Percentiles rank a stretch among this genome's conserved stretches.
Conservation (phyloP, 1,284 basidiomycete genomes). For the Tremellales sp. region DNA sequence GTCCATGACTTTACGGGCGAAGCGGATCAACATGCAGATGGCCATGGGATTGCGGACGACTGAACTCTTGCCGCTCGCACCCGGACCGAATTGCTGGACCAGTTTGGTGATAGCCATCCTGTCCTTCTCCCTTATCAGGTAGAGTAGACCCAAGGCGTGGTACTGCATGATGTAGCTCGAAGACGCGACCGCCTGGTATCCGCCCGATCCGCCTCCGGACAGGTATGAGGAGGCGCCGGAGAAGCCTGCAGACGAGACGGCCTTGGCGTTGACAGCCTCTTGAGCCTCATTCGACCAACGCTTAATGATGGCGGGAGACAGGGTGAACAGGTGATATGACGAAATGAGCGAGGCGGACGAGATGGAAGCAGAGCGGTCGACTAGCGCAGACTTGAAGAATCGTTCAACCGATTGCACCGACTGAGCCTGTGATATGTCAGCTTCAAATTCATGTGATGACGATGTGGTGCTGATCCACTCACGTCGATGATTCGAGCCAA, state of each 20-base stretch:
- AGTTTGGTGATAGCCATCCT: conserved; percentile 99
- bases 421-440: conserved; percentile 41
- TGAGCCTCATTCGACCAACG: conserved; percentile 99
- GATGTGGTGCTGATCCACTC: conserved; percentile 45
- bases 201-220: conserved; percentile 30
- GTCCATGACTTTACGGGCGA: conserved; percentile 95
- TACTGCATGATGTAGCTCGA: conserved; percentile 95
- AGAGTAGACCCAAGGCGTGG: conserved; percentile 90
- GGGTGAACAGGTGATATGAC: conserved; percentile 91
- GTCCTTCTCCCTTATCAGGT: conserved; percentile 94
- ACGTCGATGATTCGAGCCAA: conserved; percentile 96
- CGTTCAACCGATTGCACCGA: conserved; percentile 91
- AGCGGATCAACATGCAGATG: conserved; percentile 98
- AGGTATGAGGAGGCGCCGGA: conserved; percentile 57
- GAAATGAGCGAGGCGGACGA: conserved; percentile 95
- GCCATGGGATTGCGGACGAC: conserved; percentile 94
- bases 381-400: conserved; percentile 99
- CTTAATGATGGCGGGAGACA: conserved; percentile 90
- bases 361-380: conserved; percentile 93
- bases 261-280: conserved; percentile 89
- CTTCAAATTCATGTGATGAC: neutral
- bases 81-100: conserved; percentile 91
- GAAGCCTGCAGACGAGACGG: conserved; percentile 58
- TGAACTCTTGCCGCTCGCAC: conserved; percentile 68
- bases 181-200: conserved; percentile 75